Conservation (phyloP, 2,329 filamentous ascomycete species). For the Sporothrix protearum region DNA sequence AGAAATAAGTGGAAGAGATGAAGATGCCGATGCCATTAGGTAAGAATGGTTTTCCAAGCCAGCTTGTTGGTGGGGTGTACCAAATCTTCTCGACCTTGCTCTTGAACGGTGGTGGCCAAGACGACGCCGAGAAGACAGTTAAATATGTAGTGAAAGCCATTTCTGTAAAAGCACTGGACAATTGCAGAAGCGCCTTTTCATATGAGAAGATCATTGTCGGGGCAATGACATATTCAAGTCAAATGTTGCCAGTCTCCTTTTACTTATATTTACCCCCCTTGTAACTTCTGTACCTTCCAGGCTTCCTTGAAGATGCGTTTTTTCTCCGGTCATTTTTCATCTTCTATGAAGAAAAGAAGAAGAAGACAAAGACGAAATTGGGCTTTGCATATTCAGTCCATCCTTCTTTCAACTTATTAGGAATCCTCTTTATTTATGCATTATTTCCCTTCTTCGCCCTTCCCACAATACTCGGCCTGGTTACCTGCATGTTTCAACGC, state of each 20-base stretch:
- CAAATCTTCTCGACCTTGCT: not conserved
- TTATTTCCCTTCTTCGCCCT: not conserved
- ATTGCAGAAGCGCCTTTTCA: not conserved
- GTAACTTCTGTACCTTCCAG: not conserved
- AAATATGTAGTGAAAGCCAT: not conserved
- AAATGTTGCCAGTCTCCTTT: not conserved
- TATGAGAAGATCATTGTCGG: not conserved
- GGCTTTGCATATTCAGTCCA: no score
- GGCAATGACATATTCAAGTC: not conserved
- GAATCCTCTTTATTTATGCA: not conserved
- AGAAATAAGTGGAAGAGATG: not conserved
- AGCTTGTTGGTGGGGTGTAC: not conserved
- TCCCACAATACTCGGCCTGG: not conserved
- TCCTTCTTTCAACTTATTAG: not conserved
- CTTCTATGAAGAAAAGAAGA: not conserved
- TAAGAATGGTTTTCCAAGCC: not conserved
- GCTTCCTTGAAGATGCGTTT: not conserved
- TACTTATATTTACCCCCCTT: not conserved
- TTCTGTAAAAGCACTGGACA: not conserved
- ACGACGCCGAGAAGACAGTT: not conserved
- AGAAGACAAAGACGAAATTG: no score
- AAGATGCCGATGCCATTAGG: not conserved
- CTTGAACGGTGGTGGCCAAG: not conserved
- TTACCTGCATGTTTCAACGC: not conserved
- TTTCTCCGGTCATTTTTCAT: not conserved